A percentile compares a stretch with the other conserved stretches of the same genome.
phyloP scores from a whole-genome alignment of 1,284 basidiomycete species.

The Ustilago trichophora region DNA sequence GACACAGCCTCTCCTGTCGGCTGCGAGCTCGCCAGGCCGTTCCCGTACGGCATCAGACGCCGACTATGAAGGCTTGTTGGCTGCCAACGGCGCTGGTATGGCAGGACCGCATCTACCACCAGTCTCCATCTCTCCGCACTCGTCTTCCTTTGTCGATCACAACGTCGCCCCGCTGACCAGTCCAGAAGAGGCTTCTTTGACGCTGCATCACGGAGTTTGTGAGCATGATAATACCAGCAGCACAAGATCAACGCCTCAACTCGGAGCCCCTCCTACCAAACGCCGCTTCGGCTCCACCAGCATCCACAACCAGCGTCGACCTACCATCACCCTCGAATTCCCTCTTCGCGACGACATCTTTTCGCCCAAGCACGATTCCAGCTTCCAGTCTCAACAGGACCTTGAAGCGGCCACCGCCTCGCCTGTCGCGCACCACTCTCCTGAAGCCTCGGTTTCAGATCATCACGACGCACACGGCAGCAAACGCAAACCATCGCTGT shows the following conservation, averaged over 20 bases:
- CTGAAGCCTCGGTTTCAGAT: constrained; percentile 14
- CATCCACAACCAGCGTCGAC: constrained; percentile 12
- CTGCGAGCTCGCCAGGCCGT: constrained; percentile 5
- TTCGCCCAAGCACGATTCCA: constrained; percentile 15
- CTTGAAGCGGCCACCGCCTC: constrained; percentile 1
- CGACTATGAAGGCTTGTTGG: constrained; percentile 21
- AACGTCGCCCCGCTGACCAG: constrained; percentile 18
- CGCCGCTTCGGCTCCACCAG: constrained; percentile 10
- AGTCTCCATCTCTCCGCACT: constrained; percentile 17
- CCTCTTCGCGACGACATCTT: constrained; percentile 34
- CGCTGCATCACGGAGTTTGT: constrained; percentile 16
- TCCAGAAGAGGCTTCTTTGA: constrained; percentile 22
- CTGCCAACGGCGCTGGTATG: constrained; percentile 49
- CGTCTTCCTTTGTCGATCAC: constrained; percentile 24
- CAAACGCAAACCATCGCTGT: constrained; percentile 25
- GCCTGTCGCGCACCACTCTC: constrained; percentile 1
- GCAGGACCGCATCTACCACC: constrained; percentile 55
- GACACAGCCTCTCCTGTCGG: constrained; percentile 13
- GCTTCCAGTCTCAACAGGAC: constrained; percentile 3
- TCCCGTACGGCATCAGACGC: constrained; percentile 8
- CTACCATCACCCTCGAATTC: constrained; percentile 51
- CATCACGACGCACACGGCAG: neutral
- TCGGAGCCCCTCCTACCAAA: constrained; percentile 7
- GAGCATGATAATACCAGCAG: constrained; percentile 5
- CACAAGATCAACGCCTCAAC: constrained; percentile 4